Percentiles rank a stretch among this genome's conserved stretches.
These are phyloP conservation scores for Podaxis carcinomalis DNA, from an alignment of 768 basidiomycete genomes.

Conservation along the genomic window DNA sequence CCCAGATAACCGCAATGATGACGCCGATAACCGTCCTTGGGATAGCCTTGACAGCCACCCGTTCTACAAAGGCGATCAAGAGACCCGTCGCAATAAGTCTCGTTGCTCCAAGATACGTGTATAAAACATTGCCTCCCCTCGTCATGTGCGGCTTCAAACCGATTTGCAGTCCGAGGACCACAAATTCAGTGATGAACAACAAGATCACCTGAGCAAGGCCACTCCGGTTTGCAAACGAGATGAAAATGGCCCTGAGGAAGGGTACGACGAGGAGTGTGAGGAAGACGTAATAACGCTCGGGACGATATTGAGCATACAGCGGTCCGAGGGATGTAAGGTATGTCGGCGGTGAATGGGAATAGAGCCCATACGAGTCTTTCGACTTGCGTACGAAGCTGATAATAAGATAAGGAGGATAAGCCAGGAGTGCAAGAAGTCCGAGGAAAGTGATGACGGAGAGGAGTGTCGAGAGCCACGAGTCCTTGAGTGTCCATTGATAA, in stretches of 20 bases:
- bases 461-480: constrained; percentile 83
- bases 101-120: constrained; percentile 59
- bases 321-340: constrained; percentile 46
- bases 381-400: constrained; percentile 36
- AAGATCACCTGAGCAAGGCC: constrained; percentile 68
- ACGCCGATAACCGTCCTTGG: constrained; percentile 80
- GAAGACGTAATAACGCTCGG: constrained; percentile 66
- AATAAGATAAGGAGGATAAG: constrained; percentile 44
- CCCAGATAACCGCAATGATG: constrained; percentile 67
- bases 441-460: constrained; percentile 71
- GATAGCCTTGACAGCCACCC: constrained; percentile 62
- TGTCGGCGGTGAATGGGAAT: constrained; percentile 21
- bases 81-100: constrained; percentile 68
- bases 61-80: constrained; percentile 73
- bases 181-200: constrained; percentile 61
- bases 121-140: constrained; percentile 67
- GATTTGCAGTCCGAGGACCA: constrained; percentile 49
- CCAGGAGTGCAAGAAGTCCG: constrained; percentile 42
- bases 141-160: constrained; percentile 61
- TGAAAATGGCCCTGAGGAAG: constrained; percentile 68
- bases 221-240: constrained; percentile 56
- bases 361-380: constrained; percentile 25
- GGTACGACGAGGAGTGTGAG: constrained; percentile 49
- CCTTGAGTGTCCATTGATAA: constrained; percentile 88
- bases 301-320: constrained; percentile 63